Evolutionary conservation across 148 eudicot species (phyloP).

Genomic region (Rhododendron ferrugineum): DNA sequence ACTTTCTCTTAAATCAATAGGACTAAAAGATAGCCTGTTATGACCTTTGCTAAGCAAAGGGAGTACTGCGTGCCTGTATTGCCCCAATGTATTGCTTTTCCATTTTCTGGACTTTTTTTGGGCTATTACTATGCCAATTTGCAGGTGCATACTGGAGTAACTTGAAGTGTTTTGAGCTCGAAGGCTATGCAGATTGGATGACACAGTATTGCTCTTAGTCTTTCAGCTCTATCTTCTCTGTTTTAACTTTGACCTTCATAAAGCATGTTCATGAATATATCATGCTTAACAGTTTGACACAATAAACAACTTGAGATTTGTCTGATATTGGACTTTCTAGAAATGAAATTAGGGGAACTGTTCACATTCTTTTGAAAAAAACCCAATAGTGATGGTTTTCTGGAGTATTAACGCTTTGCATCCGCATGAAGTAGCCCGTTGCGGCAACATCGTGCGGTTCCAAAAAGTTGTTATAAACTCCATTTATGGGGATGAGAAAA

Average conservation of each 20-base stretch:
- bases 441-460: too few relatives aligned
- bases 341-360: not conserved
- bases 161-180: not conserved
- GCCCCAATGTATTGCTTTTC: not conserved
- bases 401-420: not conserved
- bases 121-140: not conserved
- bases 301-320: not conserved
- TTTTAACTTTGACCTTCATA: not conserved
- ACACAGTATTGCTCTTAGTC: not conserved
- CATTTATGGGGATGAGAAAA: not conserved
- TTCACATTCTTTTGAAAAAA: not conserved
- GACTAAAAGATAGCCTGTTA: constrained; percentile 6
- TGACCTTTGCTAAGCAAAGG: constrained; percentile 1
- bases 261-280: not conserved
- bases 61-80: not conserved
- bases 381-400: not conserved
- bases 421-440: too few relatives aligned
- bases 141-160: constrained; percentile 5
- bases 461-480: too few relatives aligned
- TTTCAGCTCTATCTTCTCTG: not conserved
- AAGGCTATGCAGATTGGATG: not conserved
- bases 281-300: not conserved
- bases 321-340: not conserved
- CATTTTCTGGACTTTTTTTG: not conserved
- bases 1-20: constrained; percentile 13